Base-by-base conservation (phyloP, 2,329 filamentous ascomycete genomes). In the Pestalotiopsis sp. region DNA sequence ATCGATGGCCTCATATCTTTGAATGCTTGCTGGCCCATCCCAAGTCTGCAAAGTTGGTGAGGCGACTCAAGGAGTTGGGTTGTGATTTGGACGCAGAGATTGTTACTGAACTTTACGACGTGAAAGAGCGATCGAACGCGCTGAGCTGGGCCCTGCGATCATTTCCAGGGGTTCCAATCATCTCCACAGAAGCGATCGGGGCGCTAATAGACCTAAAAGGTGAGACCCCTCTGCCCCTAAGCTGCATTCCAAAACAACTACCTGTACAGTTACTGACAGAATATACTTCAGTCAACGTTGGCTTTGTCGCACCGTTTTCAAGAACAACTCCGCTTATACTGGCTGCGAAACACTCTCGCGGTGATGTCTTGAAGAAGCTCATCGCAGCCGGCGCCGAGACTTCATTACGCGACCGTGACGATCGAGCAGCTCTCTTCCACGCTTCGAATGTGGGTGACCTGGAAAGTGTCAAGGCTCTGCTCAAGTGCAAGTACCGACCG, bases 381-480 rank as follows among this genome's bases (percentile, higher is more conserved):
- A 66, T 77, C 17, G 66, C 71, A 4, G 60, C 70, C 0, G 75
- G 75, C 1, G 75, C 75, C 14, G 73, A 71, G 20, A 68, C 71
- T 14, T 71, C 69, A 0, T 58, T 67, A 12, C 74, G 73, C 27
- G 76, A 78, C 62, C 64, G 59, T 13, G 64, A 71, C 5, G 74
- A 74, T 4, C 70, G 74, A 27, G 75, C 75, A 1, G 72, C 75
- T 0, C 70, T 78, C 9, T 77, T 76, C 63, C 77, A 77, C 66
- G 78, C 77, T 7, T 70, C 76, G 6, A 70, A 72, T 4, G 67
- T 63, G 11, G 78, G 78, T 14, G 68, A 76, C 63, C 49, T 73
- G 1, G 70, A 75, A 11, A 62, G 74, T 9, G 72, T 77, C 9
- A 67, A 74, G 5, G 57, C 74, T 11, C 68, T 80, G 13, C 69